phyloP scores from a whole-genome alignment of 2,329 filamentous ascomycete species.

The Aspergillus caelatus region DNA sequence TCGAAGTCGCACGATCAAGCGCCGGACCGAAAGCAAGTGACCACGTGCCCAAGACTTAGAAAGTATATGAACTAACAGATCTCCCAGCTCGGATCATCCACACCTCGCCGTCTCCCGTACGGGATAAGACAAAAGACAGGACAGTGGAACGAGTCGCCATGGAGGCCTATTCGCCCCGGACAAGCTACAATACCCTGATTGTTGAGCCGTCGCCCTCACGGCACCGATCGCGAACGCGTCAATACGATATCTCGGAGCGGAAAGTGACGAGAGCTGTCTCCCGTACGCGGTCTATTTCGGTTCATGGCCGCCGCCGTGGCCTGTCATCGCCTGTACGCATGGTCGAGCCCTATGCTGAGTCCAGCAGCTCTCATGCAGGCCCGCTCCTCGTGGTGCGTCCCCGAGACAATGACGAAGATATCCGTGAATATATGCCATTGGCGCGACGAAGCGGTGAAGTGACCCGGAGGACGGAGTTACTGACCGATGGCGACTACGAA shows the following conservation, averaged over 20 bases:
- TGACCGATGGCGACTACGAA: constrained; percentile 46
- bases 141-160: constrained; percentile 32
- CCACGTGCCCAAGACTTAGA: constrained; percentile 10
- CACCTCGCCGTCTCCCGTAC: constrained; percentile 28
- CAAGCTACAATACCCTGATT: constrained; percentile 34
- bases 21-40: constrained; percentile 36
- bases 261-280: constrained; percentile 30
- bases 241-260: constrained; percentile 32
- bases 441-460: constrained; percentile 51
- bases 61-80: constrained; percentile 7
- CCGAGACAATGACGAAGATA: constrained; percentile 61
- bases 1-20: constrained; percentile 67
- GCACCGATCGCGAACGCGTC: constrained; percentile 28
- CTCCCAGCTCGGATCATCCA: constrained; percentile 26
- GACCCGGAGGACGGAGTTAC: constrained; percentile 36
- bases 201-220: constrained; percentile 36
- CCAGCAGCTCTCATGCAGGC: constrained; percentile 44
- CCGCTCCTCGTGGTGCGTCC: constrained; percentile 53
- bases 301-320: constrained; percentile 35
- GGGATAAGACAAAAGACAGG: constrained; percentile 23
- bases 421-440: constrained; percentile 70
- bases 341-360: constrained; percentile 40
- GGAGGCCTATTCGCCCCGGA: constrained; percentile 29
- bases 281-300: constrained; percentile 40
- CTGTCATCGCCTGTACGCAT: constrained; percentile 41